Percentiles rank a stretch among this genome's conserved stretches.
Conservation (phyloP, 2,329 filamentous ascomycete genomes). For the Pezicula neosporulosa region DNA sequence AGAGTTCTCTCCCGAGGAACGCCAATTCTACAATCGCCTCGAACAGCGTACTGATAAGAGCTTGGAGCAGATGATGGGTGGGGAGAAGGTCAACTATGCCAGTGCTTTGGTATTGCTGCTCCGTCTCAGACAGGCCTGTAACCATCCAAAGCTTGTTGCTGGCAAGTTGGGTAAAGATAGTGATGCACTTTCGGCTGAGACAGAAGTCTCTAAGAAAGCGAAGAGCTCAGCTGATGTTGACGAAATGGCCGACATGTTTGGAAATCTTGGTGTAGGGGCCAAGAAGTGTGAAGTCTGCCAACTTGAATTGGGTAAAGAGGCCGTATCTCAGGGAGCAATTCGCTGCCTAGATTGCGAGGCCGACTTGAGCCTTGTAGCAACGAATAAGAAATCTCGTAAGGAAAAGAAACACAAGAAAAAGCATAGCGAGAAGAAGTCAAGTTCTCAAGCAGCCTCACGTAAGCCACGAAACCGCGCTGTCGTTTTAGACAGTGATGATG, state of each 20-base stretch:
- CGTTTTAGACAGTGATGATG: conserved; percentile 64
- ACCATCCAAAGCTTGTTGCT: conserved; percentile 86
- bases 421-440: conserved; percentile 21
- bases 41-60: conserved; percentile 83
- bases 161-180: conserved; percentile 83
- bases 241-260: conserved; percentile 80
- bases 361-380: conserved; percentile 62
- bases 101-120: conserved; percentile 91
- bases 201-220: conserved; percentile 37
- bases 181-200: conserved; percentile 71
- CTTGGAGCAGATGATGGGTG: conserved; percentile 84
- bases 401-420: conserved; percentile 38
- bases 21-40: conserved; percentile 79
- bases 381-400: conserved; percentile 35
- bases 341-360: conserved; percentile 72
- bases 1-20: conserved; percentile 75
- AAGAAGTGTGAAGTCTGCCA: conserved; percentile 32
- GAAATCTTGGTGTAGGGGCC: conserved; percentile 59
- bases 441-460: conserved; percentile 36
- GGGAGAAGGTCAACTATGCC: conserved; percentile 79
- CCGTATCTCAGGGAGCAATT: conserved; percentile 39
- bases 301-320: conserved; percentile 24
- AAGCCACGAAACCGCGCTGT: conserved; percentile 51
- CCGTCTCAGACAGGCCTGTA: conserved; percentile 87
- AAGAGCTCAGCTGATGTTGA: conserved; percentile 61